Conservation (phyloP, 768 basidiomycete genomes). For the Leccinum rimulosum region DNA sequence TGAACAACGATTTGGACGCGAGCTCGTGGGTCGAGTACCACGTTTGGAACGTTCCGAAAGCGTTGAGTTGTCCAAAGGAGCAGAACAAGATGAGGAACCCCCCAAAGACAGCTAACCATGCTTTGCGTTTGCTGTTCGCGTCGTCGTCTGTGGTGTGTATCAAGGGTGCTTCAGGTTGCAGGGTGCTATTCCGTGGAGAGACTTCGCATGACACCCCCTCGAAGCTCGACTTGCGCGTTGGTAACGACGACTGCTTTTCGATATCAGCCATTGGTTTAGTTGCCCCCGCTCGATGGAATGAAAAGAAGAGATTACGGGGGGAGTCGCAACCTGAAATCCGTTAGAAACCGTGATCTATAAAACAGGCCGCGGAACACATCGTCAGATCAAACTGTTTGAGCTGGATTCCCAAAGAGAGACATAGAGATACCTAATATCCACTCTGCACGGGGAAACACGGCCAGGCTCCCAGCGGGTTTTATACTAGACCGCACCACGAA, state of each 20-base stretch:
- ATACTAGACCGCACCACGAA: slow-evolving; percentile 8
- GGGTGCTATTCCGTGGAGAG: slow-evolving; percentile 24
- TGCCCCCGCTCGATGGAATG: slow-evolving; percentile 5
- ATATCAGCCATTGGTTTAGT: slow-evolving; percentile 27
- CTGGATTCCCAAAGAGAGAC: slow-evolving; percentile 21
- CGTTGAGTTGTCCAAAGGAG: slow-evolving; percentile 69
- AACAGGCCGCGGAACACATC: slow-evolving; percentile 14
- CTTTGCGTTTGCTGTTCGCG: slow-evolving; percentile 20
- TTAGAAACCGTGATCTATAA: slow-evolving; percentile 25
- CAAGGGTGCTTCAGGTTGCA: slow-evolving; percentile 18
- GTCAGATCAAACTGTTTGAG: slow-evolving; percentile 25
- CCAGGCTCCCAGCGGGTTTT: slow-evolving; percentile 11
- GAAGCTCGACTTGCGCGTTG: slow-evolving; percentile 19
- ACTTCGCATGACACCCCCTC: slow-evolving; percentile 17
- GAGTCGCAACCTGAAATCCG: slow-evolving; percentile 7
- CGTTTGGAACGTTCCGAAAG: slow-evolving; percentile 70
- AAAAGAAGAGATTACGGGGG: slow-evolving; percentile 14
- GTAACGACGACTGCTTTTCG: slow-evolving; percentile 28
- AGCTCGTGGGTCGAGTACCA: slow-evolving; percentile 68
- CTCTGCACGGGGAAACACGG: slow-evolving; percentile 4
- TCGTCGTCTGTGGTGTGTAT: slow-evolving; percentile 12
- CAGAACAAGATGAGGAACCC: slow-evolving; percentile 66
- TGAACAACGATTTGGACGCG: slow-evolving; percentile 44
- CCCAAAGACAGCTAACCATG: slow-evolving; percentile 55
- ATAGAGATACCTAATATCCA: slow-evolving; percentile 14